Conservation (phyloP, 768 basidiomycete species). For the Megacollybia marginata region DNA sequence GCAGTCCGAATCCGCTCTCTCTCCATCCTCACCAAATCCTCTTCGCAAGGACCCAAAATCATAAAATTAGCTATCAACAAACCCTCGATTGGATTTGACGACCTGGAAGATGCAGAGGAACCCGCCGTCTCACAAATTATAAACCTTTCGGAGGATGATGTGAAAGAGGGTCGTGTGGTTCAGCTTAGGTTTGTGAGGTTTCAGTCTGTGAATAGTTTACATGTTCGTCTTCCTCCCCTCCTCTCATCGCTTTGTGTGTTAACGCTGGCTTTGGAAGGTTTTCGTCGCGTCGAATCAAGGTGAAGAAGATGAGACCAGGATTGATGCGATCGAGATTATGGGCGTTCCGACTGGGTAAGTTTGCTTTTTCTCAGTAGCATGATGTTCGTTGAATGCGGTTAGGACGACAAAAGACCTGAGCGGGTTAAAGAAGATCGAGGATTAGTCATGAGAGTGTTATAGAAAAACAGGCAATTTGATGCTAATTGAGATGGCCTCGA, state of each 20-base stretch:
- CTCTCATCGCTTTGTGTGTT: background rate
- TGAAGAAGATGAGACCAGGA: slow-evolving; percentile 53
- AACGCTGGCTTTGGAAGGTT: slow-evolving; percentile 32
- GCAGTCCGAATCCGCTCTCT: slow-evolving; percentile 56
- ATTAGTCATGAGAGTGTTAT: slow-evolving; percentile 1
- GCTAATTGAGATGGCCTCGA: too few species aligned
- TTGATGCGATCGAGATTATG: slow-evolving; percentile 60
- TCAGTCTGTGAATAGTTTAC: slow-evolving; percentile 58
- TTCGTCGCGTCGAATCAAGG: slow-evolving; percentile 67
- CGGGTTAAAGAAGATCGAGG: slow-evolving; percentile 23
- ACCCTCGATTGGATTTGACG: slow-evolving; percentile 54
- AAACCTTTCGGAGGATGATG: slow-evolving; percentile 42
- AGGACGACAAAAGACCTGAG: slow-evolving; percentile 29
- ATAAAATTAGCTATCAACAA: slow-evolving; percentile 62
- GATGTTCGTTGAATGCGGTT: slow-evolving; percentile 3
- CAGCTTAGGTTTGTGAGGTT: slow-evolving; percentile 61
- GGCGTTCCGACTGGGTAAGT: slow-evolving; percentile 55
- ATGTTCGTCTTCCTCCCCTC: slow-evolving; percentile 34
- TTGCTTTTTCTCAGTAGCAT: background rate
- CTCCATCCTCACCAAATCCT: slow-evolving; percentile 33
- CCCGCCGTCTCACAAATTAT: slow-evolving; percentile 50
- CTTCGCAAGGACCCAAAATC: slow-evolving; percentile 44
- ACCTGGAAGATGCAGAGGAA: slow-evolving; percentile 49
- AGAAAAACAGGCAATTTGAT: background rate
- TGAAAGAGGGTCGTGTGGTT: slow-evolving; percentile 36